phyloP scores from a whole-genome alignment of 306 rosid genomes.

The Acacia crassicarpa region DNA sequence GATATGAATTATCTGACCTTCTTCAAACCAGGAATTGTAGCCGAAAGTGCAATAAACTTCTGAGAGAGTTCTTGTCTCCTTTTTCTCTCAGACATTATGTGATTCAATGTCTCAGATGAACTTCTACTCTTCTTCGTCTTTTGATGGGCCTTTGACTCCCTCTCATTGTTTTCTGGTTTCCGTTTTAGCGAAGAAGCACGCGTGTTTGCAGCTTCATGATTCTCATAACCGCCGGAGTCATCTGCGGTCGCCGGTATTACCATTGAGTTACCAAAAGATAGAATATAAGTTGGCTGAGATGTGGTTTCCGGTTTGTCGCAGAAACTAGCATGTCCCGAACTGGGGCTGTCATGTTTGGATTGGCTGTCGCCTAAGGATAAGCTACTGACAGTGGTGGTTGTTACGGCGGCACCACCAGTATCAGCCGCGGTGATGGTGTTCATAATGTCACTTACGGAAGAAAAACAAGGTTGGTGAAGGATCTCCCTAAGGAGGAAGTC shows the following conservation, averaged over 20 bases:
- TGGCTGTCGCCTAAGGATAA: too few relatives aligned
- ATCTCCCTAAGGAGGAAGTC: conserved; percentile 20
- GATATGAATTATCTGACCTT: conserved; percentile 26
- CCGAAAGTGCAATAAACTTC: conserved; percentile 37
- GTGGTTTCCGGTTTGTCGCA: background rate
- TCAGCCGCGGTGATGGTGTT: background rate
- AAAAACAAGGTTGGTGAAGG: conserved; percentile 21
- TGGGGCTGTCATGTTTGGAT: background rate
- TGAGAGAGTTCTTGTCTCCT: conserved; percentile 32
- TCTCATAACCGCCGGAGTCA: too few relatives aligned
- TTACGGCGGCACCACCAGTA: too few relatives aligned
- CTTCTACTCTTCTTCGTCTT: conserved; percentile 10
- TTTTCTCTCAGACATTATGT: conserved; percentile 35
- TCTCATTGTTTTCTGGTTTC: background rate
- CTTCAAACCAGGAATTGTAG: conserved; percentile 37
- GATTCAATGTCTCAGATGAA: conserved; percentile 19
- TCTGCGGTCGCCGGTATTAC: background rate
- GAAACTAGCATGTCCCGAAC: background rate
- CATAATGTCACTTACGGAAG: background rate
- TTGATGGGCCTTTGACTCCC: conserved; percentile 14
- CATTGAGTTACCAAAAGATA: background rate
- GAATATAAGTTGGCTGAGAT: background rate
- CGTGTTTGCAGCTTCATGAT: background rate
- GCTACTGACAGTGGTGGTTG: too few relatives aligned
- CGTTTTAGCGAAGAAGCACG: background rate